Evolutionary conservation across 139 green algal species (phyloP), one percentile per base, ranked within the genome.

Genomic region (Coccomyxa sp.): DNA sequence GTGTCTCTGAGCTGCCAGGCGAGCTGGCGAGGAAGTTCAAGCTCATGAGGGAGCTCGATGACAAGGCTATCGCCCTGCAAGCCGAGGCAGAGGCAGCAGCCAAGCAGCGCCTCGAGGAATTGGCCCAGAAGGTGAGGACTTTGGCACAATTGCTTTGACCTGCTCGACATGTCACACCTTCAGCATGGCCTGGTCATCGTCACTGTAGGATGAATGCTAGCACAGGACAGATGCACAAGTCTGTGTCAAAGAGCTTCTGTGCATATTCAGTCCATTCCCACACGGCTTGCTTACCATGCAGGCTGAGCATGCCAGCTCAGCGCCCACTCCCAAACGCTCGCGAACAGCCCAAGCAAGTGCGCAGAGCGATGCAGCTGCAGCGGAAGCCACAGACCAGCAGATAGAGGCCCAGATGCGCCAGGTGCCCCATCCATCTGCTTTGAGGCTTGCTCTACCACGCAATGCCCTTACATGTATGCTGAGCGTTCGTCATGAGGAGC

Each of bases 11-110:
- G 16, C 76, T 95, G 36, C 91, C 91, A 0, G 78, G 80, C 9
- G 83, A 94, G 74, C 80, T 95, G 38, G 40, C 83, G 14, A 85
- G 91, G 7, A 74, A 80, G n/a, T 91, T 95, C 50, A 77, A 75
- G 31, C 78, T 90, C 2, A 87, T 95, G 64, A 79, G 84, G 2
- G 90, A 95, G 79, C 77, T 95, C 33, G 91, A 95, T 50, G 82
- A 89, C 54, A 80, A 83, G 12, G 77, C 83, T 0, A 69, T 64
- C 0, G 7, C 41, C 8, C 78, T 95, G 18, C 86, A 93, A 40
- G 50, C 79, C 18, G 72, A 73, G 39, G 73, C 68, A n/a, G 75
- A 75, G 39, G 39, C 74, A 8, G 44, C 55, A 6, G 78, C 64
- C n/a, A 7, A 76, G 16, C 37, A 74, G 68, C 80, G 85, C 44